Base-by-base conservation (phyloP, 306 rosid genomes). In the Trifolium fragiferum region DNA sequence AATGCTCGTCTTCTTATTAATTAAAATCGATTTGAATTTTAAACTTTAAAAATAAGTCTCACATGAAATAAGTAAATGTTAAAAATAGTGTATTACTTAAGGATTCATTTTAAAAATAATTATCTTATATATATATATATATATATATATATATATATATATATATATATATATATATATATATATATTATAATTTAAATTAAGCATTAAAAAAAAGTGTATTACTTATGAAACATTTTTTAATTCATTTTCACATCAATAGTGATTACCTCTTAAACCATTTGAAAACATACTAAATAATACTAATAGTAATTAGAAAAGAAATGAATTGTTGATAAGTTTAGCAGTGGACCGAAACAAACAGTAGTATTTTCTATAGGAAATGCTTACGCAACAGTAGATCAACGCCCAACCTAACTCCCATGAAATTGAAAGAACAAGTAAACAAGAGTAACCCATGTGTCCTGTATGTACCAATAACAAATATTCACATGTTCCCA, bases 321-420 rank as follows among this genome's bases (percentile, higher is more conserved):
- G 0, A 10, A 32, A 32, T 50, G 10, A 50, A 11, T 8, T 19
- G 8, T 47, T 71, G 18, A 23, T 23, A 7, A 33, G 1, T 2
- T 58, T 35, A 66, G 61, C 35, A 75, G 16, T 18, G 63, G 72
- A 80, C 68, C 61, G 51, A 74, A 74, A 68, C 1, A 68, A 49
- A 58, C 64, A 58, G 64, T 58, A 23, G 30, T 64, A 64, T 6
- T 64, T 6, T 64, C 2, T 32, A 49, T 35, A 46, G 13, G 5
- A 2, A 47, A 51, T 20, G 77, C 63, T 62, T 53, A 75, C 73
- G 80, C 71, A 66, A 75, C 70, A 76, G 84, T 76, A 76, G 85
- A 76, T 81, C 2, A 90, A 92, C 92, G 74, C 72, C 90, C 84
- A 81, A 90, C 92, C 96, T 87, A 88, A 87, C 84, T 83, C 33